Evolutionary conservation across 495 filamentous ascomycete species (phyloP), one percentile per base, ranked within the genome.

Genomic region (Daldinia childiae): DNA sequence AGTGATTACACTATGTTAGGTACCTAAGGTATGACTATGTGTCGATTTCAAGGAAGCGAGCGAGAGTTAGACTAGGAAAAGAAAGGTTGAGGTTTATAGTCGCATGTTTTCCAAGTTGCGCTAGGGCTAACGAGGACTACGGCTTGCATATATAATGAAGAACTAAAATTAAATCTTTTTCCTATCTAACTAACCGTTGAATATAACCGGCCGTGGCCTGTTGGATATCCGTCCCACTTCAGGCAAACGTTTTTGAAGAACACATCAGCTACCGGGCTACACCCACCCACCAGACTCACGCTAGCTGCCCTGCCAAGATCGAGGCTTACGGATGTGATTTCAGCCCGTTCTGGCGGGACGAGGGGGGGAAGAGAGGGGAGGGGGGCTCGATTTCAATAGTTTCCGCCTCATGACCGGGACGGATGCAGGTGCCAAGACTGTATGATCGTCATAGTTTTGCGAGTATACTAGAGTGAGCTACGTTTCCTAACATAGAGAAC

Each of bases 241-340:
- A 58, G 43, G 57, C 21, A 48, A 43, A 52, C 17, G 3, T 27
- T 55, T 50, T 55, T 38, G 36, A 45, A 19, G 63, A 59, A 58
- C 17, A 34, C 9, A 56, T 58, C 48, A 26, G 55, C 60, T 36
- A 14, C 34, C 34, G 34, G 34, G 34, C 12, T 36, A 17, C 41
- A 7, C 9, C 55, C 21, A 48, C 29, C 12, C 34, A 50, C 55
- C 5, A 38, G 24, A 52, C 36, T 66, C n/a, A 34, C 34, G 11
- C 54, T 60, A 60, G 59, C 8, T 45, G 48, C 45, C n/a, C 21
- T 64, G 64, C 69, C 69, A 72, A 72, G 64, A 67, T 67, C 34
- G 52, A 63, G 52, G 45, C 62, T 65, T 66, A 32, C 41, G 45
- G 58, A 50, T 24, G 34, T 48, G 26, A 38, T 51, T 68, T 61